phyloP scores from a whole-genome alignment of 139 green algal genomes.

The Chlamydomonas urium region DNA sequence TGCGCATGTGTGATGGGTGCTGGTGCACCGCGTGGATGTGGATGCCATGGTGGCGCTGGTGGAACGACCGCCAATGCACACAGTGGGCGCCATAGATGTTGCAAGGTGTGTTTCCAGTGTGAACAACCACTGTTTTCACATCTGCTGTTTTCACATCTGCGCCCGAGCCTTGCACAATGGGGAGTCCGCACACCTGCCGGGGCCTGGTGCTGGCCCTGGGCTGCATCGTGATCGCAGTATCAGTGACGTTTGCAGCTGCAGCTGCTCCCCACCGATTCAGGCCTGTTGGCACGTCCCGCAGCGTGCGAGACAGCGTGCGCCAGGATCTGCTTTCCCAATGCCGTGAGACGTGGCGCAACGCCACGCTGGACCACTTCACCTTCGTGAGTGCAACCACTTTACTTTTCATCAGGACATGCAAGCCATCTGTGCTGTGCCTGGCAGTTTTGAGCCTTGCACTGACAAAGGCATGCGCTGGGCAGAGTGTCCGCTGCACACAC shows the following conservation, averaged over 20 bases:
- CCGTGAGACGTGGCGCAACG: conserved; percentile 43
- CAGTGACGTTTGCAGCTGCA: not conserved
- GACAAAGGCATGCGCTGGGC: not conserved
- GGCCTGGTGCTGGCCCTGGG: not conserved
- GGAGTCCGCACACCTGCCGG: not conserved
- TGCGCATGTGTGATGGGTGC: not conserved
- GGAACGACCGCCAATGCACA: not conserved
- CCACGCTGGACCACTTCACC: conserved; percentile 69
- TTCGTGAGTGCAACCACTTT: conserved; percentile 26
- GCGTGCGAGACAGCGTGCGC: not conserved
- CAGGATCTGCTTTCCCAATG: conserved; percentile 41
- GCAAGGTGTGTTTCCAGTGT: not conserved
- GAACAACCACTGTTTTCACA: no score
- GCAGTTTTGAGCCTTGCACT: not conserved
- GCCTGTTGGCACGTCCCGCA: not conserved
- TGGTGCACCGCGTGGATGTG: not conserved
- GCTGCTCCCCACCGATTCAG: not conserved
- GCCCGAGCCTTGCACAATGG: not conserved
- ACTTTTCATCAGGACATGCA: not conserved
- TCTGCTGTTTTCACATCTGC: not conserved
- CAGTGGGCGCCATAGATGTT: not conserved
- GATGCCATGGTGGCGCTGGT: not conserved
- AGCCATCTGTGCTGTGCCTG: not conserved
- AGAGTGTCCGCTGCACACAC: not conserved
- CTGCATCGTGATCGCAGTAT: not conserved